These are phyloP conservation scores for Meyerozyma elateridarum DNA, from an alignment of 1,139 yeast genomes.

Conservation along the genomic window DNA sequence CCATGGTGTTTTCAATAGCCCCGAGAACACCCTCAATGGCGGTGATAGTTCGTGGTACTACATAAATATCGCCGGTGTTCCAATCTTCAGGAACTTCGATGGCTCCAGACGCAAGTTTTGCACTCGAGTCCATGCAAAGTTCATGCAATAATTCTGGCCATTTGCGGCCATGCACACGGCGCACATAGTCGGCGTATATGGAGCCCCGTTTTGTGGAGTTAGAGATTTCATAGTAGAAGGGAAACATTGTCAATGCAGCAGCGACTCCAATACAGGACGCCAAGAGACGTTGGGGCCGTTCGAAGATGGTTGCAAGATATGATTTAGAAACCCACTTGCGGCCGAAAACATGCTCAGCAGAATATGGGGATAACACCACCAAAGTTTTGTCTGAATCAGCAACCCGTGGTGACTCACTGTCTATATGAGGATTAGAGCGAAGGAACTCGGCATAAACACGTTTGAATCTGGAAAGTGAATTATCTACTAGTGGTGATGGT, in stretches of 20 bases:
- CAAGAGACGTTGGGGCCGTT: conserved; percentile 74
- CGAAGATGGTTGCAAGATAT: conserved; percentile 68
- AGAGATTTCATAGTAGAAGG: conserved; percentile 51
- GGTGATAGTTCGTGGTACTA: conserved; percentile 60
- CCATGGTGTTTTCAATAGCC: conserved; percentile 71
- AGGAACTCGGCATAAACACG: conserved; percentile 45
- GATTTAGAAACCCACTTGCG: conserved; percentile 73
- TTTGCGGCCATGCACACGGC: conserved; percentile 66
- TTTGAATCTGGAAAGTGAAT: conserved; percentile 34
- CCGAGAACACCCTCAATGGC: conserved; percentile 82
- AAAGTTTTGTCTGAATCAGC: conserved; percentile 47
- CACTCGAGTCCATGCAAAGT: conserved; percentile 56
- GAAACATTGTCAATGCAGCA: conserved; percentile 69
- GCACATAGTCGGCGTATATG: conserved; percentile 55
- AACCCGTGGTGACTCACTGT: conserved; percentile 44
- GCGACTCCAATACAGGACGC: conserved; percentile 78
- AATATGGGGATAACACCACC: conserved; percentile 54
- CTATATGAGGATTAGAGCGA: conserved; percentile 51
- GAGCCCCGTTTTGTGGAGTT: conserved; percentile 47
- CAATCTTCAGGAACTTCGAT: conserved; percentile 78
- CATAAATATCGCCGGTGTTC: conserved; percentile 81
- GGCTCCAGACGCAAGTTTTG: conserved; percentile 48
- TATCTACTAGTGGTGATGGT: conserved; percentile 15
- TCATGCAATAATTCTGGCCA: conserved; percentile 66
- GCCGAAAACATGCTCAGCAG: conserved; percentile 66